A percentile compares a stretch with the other conserved stretches of the same genome.
phyloP scores from a whole-genome alignment of 2,329 filamentous ascomycete genomes.

The Cadophora sp. region DNA sequence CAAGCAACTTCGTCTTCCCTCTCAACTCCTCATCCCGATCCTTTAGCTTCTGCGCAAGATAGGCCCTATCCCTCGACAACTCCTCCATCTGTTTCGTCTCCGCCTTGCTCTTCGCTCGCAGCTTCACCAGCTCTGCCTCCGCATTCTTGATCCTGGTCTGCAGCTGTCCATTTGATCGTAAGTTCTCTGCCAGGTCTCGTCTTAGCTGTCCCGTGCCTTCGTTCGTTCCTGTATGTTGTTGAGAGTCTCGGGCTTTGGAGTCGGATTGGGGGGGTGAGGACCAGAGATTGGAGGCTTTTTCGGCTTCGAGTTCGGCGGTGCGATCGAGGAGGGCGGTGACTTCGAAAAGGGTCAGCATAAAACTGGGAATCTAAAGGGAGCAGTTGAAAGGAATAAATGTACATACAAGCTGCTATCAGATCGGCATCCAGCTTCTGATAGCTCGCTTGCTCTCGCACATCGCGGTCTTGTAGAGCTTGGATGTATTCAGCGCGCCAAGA shows the following conservation, averaged over 20 bases:
- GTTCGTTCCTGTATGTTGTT: constrained; percentile 38
- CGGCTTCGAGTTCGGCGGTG: constrained; percentile 66
- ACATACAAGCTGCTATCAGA: constrained; percentile 80
- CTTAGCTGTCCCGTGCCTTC: constrained; percentile 58
- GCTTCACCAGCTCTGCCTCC: constrained; percentile 66
- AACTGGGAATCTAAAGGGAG: neutral
- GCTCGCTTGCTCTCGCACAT: constrained; percentile 70
- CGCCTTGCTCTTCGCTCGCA: constrained; percentile 65
- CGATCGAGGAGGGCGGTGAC: constrained; percentile 72
- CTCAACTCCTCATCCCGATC: constrained; percentile 87
- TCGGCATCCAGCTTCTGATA: constrained; percentile 63
- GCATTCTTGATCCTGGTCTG: constrained; percentile 67
- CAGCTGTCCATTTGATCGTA: constrained; percentile 74
- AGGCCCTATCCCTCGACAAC: constrained; percentile 54
- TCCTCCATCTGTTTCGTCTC: constrained; percentile 63
- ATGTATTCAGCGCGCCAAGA: constrained; percentile 83
- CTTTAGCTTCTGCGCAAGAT: constrained; percentile 69
- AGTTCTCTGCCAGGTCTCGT: constrained; percentile 76
- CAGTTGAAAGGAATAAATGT: too few species aligned
- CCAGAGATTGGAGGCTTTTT: constrained; percentile 51
- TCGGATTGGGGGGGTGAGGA: constrained; percentile 37
- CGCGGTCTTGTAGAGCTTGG: constrained; percentile 73
- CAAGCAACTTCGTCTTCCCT: constrained; percentile 82
- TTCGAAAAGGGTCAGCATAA: constrained; percentile 44
- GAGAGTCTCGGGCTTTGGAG: constrained; percentile 37